Conservation (phyloP, 805 yeast genomes). For the Ogataea nonfermentans region DNA sequence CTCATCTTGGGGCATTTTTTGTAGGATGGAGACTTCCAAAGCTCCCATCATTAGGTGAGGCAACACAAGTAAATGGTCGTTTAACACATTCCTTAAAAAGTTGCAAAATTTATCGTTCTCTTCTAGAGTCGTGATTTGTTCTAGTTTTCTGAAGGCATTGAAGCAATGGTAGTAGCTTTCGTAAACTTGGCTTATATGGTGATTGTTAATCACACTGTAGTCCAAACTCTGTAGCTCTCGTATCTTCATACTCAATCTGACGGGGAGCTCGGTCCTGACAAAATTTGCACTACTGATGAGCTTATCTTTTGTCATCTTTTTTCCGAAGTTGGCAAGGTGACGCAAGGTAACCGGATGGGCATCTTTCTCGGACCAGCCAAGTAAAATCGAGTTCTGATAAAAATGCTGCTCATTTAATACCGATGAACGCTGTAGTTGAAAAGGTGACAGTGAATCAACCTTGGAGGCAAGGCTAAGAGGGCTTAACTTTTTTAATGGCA, state of each 20-base stretch:
- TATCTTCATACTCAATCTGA: slow-evolving; percentile 77
- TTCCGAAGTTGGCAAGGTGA: slow-evolving; percentile 88
- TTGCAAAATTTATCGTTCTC: slow-evolving; percentile 76
- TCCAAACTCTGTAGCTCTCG: slow-evolving; percentile 77
- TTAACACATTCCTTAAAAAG: slow-evolving; percentile 61
- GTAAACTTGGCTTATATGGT: slow-evolving; percentile 82
- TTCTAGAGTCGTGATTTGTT: slow-evolving; percentile 61
- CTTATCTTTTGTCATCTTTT: slow-evolving; percentile 70
- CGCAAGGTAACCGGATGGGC: slow-evolving; percentile 90
- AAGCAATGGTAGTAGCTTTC: slow-evolving; percentile 84
- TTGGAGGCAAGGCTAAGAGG: slow-evolving; percentile 18
- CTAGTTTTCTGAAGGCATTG: slow-evolving; percentile 75
- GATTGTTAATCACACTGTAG: slow-evolving; percentile 78
- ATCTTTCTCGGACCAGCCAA: slow-evolving; percentile 57
- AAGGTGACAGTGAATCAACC: slow-evolving; percentile 20
- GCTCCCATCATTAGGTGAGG: slow-evolving; percentile 95
- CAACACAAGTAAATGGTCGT: slow-evolving; percentile 75
- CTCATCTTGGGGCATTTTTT: slow-evolving; percentile 54
- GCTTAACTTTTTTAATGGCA: slow-evolving; percentile 3
- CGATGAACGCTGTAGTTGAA: slow-evolving; percentile 17
- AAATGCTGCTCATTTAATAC: slow-evolving; percentile 63
- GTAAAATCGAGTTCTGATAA: slow-evolving; percentile 73
- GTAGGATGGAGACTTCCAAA: slow-evolving; percentile 67
- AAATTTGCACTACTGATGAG: slow-evolving; percentile 83
- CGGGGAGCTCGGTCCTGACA: slow-evolving; percentile 80